Percentiles rank a stretch among this genome's conserved stretches.
Evolutionary conservation across 1,139 yeast species (phyloP).

Genomic region (Suhomyces bolitotheri): DNA sequence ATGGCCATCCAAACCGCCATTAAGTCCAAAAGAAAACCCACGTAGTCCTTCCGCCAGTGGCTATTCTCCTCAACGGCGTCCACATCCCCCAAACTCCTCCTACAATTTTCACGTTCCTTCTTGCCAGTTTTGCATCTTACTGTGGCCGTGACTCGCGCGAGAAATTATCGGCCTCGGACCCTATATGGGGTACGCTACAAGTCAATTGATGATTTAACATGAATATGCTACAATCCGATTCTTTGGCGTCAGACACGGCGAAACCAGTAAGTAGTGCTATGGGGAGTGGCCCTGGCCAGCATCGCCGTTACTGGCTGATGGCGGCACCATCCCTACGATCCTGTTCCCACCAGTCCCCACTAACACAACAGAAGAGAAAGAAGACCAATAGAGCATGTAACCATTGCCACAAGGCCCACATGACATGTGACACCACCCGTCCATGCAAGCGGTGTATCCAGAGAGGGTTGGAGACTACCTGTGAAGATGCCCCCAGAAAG

Average conservation of each 20-base stretch:
- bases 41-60: too few species aligned
- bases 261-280: conserved; percentile 9
- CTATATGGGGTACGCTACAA: background rate
- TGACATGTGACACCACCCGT: conserved; percentile 77
- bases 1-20: too few species aligned
- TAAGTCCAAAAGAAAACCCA: too few species aligned
- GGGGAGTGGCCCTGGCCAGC: too few species aligned
- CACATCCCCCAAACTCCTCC: too few species aligned
- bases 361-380: conserved; percentile 32
- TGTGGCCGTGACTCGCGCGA: too few species aligned
- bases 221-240: conserved; percentile 6
- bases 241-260: conserved; percentile 2
- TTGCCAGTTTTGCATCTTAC: too few species aligned
- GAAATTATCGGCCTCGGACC: conserved; percentile 4
- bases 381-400: conserved; percentile 83
- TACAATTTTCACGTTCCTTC: too few species aligned
- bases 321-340: background rate
- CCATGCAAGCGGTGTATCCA: conserved; percentile 83
- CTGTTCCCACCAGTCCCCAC: background rate
- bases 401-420: conserved; percentile 83
- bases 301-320: too few species aligned
- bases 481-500: conserved; percentile 90
- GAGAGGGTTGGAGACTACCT: conserved; percentile 67
- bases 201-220: conserved; percentile 1
- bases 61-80: too few species aligned